Conservation (phyloP, 2,329 filamentous ascomycete species). For the Colletotrichum sp. region DNA sequence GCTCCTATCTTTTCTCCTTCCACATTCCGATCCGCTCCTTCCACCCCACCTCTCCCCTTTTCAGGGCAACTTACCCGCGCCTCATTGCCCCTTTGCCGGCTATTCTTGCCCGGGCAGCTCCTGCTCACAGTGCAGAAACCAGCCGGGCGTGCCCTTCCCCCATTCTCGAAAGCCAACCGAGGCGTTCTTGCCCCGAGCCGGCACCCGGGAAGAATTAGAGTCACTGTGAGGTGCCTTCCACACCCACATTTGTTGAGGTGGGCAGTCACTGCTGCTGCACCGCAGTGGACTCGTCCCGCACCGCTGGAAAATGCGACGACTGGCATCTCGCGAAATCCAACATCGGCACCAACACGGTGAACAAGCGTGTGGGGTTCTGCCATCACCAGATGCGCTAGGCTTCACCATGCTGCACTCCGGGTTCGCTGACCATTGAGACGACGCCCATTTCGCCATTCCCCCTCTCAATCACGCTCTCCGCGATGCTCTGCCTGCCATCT, state of each 20-base stretch:
- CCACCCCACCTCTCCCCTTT: neutral
- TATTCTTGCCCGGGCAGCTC: neutral
- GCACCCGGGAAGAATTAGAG: neutral
- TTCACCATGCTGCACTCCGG: neutral
- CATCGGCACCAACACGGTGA: neutral
- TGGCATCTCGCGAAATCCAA: neutral
- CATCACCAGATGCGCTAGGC: neutral
- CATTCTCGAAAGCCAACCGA: neutral
- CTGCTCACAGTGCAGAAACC: neutral
- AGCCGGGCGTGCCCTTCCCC: neutral
- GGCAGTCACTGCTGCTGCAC: neutral
- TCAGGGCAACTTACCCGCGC: neutral
- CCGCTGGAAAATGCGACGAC: constrained; percentile 1
- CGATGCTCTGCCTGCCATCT: neutral
- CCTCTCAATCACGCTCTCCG: constrained; percentile 3
- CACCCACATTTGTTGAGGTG: constrained; percentile 1
- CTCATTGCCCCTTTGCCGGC: constrained; percentile 2
- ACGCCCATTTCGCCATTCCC: constrained; percentile 8
- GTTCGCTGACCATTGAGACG: constrained; percentile 1
- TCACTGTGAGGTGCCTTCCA: neutral
- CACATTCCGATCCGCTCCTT: constrained; percentile 7
- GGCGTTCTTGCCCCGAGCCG: constrained; percentile 3
- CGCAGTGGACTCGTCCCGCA: constrained; percentile 4
- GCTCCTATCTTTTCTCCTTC: constrained; percentile 16
- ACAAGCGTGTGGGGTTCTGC: neutral